phyloP scores from a whole-genome alignment of 345 rosid species.

The Linum trigynum region DNA sequence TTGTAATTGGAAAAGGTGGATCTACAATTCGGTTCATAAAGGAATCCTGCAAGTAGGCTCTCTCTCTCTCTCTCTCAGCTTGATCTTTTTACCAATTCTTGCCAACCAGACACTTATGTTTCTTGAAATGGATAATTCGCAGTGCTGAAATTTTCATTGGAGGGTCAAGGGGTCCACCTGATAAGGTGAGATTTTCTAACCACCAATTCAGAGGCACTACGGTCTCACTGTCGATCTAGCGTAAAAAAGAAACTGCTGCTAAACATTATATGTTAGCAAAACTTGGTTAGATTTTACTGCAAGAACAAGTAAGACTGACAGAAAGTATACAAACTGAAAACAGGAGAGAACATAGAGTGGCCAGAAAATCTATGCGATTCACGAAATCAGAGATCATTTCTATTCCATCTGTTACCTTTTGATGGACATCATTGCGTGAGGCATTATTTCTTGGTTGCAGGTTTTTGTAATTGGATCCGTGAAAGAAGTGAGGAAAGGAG shows the following conservation, averaged over 20 bases:
- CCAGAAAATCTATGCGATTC: neutral
- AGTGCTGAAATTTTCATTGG: constrained; percentile 83
- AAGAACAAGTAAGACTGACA: neutral
- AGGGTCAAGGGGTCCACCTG: constrained; percentile 81
- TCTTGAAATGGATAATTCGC: constrained; percentile 16
- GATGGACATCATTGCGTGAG: neutral
- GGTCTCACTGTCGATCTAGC: too few relatives aligned
- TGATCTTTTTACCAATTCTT: neutral
- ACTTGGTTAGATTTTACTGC: neutral
- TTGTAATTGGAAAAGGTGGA: constrained; percentile 81
- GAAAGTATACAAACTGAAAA: neutral
- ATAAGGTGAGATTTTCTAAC: constrained; percentile 52
- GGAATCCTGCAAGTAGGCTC: constrained; percentile 70
- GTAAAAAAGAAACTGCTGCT: too few relatives aligned
- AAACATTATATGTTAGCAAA: neutral
- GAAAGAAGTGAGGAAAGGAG: constrained; percentile 86
- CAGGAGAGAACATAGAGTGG: neutral
- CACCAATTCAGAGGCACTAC: neutral
- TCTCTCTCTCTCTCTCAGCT: constrained; percentile 8
- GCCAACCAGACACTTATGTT: neutral
- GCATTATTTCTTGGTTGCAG: constrained; percentile 24
- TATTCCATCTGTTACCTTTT: neutral
- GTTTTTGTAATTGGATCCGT: constrained; percentile 76
- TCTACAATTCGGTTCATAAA: constrained; percentile 66
- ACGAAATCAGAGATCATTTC: neutral